Conservation (phyloP, 768 basidiomycete genomes). For the Cyclocybe cylindracea region DNA sequence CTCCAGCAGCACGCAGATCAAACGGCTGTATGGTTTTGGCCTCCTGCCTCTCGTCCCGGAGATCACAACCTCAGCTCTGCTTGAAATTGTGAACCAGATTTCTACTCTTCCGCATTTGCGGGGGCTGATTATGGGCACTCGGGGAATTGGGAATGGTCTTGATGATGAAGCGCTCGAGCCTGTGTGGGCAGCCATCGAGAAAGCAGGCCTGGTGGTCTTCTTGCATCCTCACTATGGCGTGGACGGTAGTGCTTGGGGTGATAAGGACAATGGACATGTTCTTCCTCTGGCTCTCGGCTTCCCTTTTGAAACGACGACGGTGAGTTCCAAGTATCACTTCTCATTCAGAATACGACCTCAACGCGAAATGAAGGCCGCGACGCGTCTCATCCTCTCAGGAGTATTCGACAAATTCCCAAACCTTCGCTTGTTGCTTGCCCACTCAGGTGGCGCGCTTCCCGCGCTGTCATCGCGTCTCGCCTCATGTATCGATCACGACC, state of each 20-base stretch:
- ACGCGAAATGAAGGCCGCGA: constrained; percentile 50
- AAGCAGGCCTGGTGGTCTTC: constrained; percentile 73
- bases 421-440: constrained; percentile 79
- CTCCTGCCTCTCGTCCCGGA: constrained; percentile 80
- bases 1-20: constrained; percentile 34
- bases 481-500: constrained; percentile 86
- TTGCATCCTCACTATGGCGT: constrained; percentile 89
- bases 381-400: constrained; percentile 80
- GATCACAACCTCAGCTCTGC: constrained; percentile 52
- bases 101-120: constrained; percentile 64
- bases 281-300: constrained; percentile 86
- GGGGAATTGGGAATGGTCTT: constrained; percentile 74
- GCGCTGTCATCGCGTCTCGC: constrained; percentile 83
- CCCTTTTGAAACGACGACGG: constrained; percentile 88
- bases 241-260: constrained; percentile 71
- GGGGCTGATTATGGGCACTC: constrained; percentile 80
- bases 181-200: constrained; percentile 78
- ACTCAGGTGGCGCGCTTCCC: constrained; percentile 85
- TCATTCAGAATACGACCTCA: not conserved
- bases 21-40: constrained; percentile 82
- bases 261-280: constrained; percentile 82
- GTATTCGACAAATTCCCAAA: constrained; percentile 77
- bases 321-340: constrained; percentile 35
- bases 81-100: constrained; percentile 71
- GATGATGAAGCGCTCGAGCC: constrained; percentile 80